Evolutionary conservation across 306 rosid genomes (phyloP).

Genomic region (Trifolium dubium): DNA sequence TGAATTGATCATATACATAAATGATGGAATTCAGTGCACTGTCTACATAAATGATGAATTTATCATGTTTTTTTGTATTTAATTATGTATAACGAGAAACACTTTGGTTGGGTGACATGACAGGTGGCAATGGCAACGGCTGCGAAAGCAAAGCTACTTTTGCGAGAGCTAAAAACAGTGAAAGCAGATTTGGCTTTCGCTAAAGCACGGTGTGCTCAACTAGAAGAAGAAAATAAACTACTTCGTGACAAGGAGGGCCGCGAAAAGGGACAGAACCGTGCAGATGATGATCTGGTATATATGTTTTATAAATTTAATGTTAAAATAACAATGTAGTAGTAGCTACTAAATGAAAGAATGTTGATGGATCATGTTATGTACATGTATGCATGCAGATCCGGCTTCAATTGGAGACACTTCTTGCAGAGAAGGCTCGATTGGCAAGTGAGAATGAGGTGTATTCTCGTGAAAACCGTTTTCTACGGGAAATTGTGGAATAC

Average conservation of each 20-base stretch:
- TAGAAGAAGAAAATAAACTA: slow-evolving; percentile 90
- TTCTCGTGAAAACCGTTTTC: slow-evolving; percentile 86
- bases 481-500: slow-evolving; percentile 87
- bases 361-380: not conserved
- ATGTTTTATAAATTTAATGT: not conserved
- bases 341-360: not conserved
- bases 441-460: slow-evolving; percentile 77
- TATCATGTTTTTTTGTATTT: not conserved
- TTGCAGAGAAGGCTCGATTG: slow-evolving; percentile 85
- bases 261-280: slow-evolving; percentile 72
- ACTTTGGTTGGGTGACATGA: not conserved
- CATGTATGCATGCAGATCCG: slow-evolving; percentile 58
- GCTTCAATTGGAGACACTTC: slow-evolving; percentile 83
- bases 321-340: not conserved
- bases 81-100: too few species aligned
- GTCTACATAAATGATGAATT: too few species aligned
- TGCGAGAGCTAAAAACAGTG: slow-evolving; percentile 86
- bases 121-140: slow-evolving; percentile 97
- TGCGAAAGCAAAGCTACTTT: slow-evolving; percentile 90
- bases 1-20: too few species aligned
- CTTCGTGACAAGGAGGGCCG: slow-evolving; percentile 79
- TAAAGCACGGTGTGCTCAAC: slow-evolving; percentile 81
- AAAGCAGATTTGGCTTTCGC: slow-evolving; percentile 90
- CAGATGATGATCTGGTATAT: slow-evolving; percentile 89
- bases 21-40: not conserved